A percentile compares a stretch with the other conserved stretches of the same genome.
Conservation (phyloP, 208 protist genomes). For the Wallacemonas collosoma region DNA sequence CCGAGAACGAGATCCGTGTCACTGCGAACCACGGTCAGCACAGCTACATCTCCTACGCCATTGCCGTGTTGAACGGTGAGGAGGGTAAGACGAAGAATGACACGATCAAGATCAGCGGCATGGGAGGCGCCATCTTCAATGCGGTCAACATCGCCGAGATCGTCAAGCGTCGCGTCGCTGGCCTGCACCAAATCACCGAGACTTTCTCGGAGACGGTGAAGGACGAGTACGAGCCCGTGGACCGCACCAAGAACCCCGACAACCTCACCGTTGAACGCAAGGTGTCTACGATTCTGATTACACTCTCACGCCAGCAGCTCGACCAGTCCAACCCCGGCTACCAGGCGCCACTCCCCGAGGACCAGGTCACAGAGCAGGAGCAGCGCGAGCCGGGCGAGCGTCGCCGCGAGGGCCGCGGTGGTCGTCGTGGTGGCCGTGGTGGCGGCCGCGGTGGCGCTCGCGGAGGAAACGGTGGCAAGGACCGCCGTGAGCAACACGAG, state of each 20-base stretch:
- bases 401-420: constrained; percentile 28
- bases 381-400: constrained; percentile 40
- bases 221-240: constrained; percentile 91
- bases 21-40: constrained; percentile 74
- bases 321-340: constrained; percentile 89
- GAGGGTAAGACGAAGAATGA: constrained; percentile 81
- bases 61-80: constrained; percentile 84
- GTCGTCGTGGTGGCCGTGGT: constrained; percentile 37
- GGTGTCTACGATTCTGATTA: constrained; percentile 90
- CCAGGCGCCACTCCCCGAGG: constrained; percentile 88
- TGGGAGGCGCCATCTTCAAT: constrained; percentile 91
- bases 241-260: constrained; percentile 64
- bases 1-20: constrained; percentile 91
- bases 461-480: constrained; percentile 34
- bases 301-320: constrained; percentile 83
- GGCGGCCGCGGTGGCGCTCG: constrained; percentile 36
- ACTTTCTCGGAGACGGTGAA: constrained; percentile 79
- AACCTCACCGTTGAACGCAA: constrained; percentile 81
- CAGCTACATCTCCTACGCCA: constrained; percentile 91
- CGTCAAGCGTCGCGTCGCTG: constrained; percentile 89
- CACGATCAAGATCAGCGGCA: constrained; percentile 89
- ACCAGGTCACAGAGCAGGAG: constrained; percentile 89
- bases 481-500: constrained; percentile 41
- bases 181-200: constrained; percentile 92
- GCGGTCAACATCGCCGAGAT: constrained; percentile 93